Evolutionary conservation across 495 filamentous ascomycete species (phyloP).

Genomic region (Penicillium pancosmium): DNA sequence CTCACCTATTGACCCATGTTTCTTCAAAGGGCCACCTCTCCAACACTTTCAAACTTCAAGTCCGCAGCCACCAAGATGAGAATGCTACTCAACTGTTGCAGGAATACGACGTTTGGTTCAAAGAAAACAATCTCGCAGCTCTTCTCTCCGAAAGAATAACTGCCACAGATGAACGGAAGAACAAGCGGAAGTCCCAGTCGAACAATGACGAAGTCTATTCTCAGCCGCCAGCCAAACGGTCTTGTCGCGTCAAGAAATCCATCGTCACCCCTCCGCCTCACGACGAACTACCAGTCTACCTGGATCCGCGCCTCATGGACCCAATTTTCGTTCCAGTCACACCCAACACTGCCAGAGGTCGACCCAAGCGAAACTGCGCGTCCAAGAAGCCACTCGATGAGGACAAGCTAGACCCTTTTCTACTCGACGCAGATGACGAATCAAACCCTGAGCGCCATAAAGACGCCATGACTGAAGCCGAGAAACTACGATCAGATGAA

Average conservation of each 20-base stretch:
- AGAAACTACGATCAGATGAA: constrained; percentile 36
- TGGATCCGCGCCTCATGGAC: constrained; percentile 41
- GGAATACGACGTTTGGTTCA: constrained; percentile 72
- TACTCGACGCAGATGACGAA: neutral
- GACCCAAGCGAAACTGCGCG: neutral
- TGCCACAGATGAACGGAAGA: constrained; percentile 68
- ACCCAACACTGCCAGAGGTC: neutral
- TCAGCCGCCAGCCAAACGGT: constrained; percentile 3
- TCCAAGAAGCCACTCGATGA: neutral
- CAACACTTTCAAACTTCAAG: constrained; percentile 69
- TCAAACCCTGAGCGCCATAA: constrained; percentile 26
- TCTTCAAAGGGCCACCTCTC: constrained; percentile 83
- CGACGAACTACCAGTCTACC: constrained; percentile 20
- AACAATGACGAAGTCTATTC: constrained; percentile 6
- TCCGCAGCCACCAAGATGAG: constrained; percentile 61
- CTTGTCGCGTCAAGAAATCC: neutral
- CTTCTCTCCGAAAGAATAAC: constrained; percentile 71
- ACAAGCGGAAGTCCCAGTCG: constrained; percentile 34
- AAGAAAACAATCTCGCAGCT: constrained; percentile 60
- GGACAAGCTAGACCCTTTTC: neutral
- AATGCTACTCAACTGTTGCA: constrained; percentile 52
- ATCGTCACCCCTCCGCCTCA: neutral
- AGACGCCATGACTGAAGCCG: no score
- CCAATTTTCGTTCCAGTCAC: constrained; percentile 7
- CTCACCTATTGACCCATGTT: constrained; percentile 86